Evolutionary conservation across 345 rosid genomes (phyloP).

Genomic region (Isatis tinctoria): DNA sequence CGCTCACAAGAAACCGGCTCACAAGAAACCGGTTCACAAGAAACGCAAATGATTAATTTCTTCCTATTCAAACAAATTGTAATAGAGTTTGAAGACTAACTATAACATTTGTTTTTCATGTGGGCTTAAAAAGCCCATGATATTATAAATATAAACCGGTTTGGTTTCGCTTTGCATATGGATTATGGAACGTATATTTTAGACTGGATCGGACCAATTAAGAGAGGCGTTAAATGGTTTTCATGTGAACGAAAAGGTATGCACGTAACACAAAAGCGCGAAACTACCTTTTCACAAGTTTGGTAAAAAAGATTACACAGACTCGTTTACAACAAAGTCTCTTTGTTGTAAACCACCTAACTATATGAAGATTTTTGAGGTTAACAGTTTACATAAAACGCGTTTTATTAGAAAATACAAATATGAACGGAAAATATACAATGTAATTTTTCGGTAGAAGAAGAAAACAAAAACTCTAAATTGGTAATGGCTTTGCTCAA

Average conservation of each 20-base stretch:
- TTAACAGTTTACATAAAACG: slow-evolving; percentile 7
- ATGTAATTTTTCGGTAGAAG: background rate
- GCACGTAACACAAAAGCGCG: background rate
- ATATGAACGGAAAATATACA: background rate
- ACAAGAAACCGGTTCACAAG: background rate
- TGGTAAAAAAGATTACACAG: slow-evolving; percentile 21
- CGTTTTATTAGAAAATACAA: background rate
- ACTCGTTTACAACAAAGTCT: slow-evolving; percentile 5
- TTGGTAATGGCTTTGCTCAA: slow-evolving; percentile 10
- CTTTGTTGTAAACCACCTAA: slow-evolving; percentile 24
- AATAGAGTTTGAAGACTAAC: background rate
- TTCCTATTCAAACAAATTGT: background rate
- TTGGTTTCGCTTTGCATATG: slow-evolving; percentile 6
- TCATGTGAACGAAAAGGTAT: background rate
- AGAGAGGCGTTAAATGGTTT: background rate
- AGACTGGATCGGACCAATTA: background rate
- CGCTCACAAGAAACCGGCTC: background rate
- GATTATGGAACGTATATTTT: background rate
- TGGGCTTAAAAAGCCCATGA: slow-evolving; percentile 7
- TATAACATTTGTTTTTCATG: background rate
- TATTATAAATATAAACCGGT: background rate
- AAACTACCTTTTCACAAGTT: background rate
- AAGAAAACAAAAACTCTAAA: background rate
- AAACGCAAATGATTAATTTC: background rate
- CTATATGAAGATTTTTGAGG: background rate